Conservation (phyloP, 2,329 filamentous ascomycete genomes). For the Venturia aucupariae region DNA sequence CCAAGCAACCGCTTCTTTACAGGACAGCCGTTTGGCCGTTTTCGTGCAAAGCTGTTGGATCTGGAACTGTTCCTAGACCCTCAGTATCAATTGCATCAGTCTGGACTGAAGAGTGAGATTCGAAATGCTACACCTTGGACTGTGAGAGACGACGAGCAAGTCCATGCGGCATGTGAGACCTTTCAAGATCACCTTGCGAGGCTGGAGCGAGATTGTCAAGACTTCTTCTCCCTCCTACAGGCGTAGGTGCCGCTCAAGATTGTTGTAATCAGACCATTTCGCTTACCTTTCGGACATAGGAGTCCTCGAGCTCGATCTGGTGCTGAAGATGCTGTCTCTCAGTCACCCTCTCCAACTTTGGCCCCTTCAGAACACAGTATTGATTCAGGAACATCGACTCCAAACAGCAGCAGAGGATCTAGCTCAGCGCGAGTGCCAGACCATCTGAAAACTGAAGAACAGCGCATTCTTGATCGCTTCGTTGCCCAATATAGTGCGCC, state of each 20-base stretch:
- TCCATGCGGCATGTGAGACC: neutral
- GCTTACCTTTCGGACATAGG: neutral
- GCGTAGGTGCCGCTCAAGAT: neutral
- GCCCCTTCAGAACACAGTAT: neutral
- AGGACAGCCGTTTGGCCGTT: neutral
- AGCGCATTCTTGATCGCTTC: conserved; percentile 10
- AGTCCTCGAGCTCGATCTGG: conserved; percentile 1
- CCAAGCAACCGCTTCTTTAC: neutral
- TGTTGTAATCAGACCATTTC: neutral
- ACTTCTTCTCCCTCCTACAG: conserved; percentile 2
- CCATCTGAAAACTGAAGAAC: conserved; percentile 8
- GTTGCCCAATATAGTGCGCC: neutral
- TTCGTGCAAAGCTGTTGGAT: conserved; percentile 12
- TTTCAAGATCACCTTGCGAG: neutral
- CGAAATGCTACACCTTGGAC: conserved; percentile 8
- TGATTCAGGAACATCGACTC: neutral
- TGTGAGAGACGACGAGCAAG: neutral
- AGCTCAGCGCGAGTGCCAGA: neutral
- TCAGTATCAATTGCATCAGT: conserved; percentile 8
- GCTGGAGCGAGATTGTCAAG: neutral
- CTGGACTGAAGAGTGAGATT: neutral
- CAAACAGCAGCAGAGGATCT: neutral
- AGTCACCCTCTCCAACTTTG: neutral
- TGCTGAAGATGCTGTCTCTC: neutral
- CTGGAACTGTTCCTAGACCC: conserved; percentile 14